These are phyloP conservation scores for Apophysomyces variabilis DNA, from an alignment of 371 early-diverging fungal genomes.

Conservation along the genomic window DNA sequence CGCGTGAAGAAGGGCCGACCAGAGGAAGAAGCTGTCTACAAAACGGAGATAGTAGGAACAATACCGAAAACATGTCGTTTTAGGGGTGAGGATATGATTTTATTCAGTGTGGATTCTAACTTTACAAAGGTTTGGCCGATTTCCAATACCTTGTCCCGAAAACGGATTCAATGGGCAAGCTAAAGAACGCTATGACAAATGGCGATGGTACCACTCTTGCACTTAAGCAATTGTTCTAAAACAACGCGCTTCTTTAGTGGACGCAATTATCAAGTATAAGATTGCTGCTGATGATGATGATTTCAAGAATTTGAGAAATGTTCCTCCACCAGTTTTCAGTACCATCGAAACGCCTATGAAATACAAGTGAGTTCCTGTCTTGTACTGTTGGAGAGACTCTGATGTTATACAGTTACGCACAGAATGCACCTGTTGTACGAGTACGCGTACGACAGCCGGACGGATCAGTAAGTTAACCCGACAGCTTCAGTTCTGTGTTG, in stretches of 20 bases:
- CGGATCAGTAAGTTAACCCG: constrained; percentile 42
- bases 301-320: constrained; percentile 28
- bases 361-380: constrained; percentile 47
- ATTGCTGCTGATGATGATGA: constrained; percentile 35
- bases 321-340: constrained; percentile 66
- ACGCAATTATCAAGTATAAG: constrained; percentile 41
- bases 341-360: constrained; percentile 37
- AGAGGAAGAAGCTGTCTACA: constrained; percentile 30
- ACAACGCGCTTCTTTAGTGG: constrained; percentile 18
- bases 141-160: constrained; percentile 57
- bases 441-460: constrained; percentile 52
- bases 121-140: constrained; percentile 57
- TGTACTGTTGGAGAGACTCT: background rate
- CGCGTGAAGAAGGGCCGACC: constrained; percentile 40
- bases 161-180: constrained; percentile 38
- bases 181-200: constrained; percentile 37
- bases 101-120: background rate
- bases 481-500: background rate
- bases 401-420: constrained; percentile 44
- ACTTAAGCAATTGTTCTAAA: too few species aligned
- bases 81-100: constrained; percentile 30
- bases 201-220: constrained; percentile 44
- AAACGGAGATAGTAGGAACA: constrained; percentile 52
- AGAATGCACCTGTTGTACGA: constrained; percentile 49
- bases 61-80: constrained; percentile 60